Percentiles rank a stretch among this genome's conserved stretches.
Evolutionary conservation across 129 eudicot genomes (phyloP).

Genomic region (Escallonia herrerae): DNA sequence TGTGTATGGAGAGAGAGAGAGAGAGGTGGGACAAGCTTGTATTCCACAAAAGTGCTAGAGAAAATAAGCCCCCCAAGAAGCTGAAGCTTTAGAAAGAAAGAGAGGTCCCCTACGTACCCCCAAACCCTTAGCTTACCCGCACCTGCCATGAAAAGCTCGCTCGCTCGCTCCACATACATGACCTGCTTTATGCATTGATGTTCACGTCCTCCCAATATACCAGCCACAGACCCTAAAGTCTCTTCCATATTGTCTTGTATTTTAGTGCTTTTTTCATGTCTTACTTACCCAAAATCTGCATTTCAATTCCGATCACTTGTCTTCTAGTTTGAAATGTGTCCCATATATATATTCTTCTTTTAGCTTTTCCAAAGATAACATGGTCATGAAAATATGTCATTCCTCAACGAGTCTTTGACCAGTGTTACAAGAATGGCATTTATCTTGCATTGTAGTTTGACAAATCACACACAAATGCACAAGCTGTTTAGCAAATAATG

Average conservation of each 20-base stretch:
- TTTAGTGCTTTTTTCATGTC: conserved; percentile 21
- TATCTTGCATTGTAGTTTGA: no score
- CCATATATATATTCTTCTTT: neutral
- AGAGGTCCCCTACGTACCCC: conserved; percentile 16
- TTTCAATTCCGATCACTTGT: no score
- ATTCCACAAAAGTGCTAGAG: conserved; percentile 72
- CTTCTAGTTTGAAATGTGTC: neutral
- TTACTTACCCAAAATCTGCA: neutral
- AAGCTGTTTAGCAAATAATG: no score
- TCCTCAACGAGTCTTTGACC: neutral
- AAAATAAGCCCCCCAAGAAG: neutral
- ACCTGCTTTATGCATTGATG: conserved; percentile 30
- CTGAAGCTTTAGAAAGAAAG: conserved; percentile 1
- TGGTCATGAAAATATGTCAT: neutral
- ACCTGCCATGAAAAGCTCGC: conserved; percentile 14
- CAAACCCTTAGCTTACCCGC: neutral
- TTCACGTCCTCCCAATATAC: conserved; percentile 23
- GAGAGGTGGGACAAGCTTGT: conserved; percentile 58
- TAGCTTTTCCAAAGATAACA: neutral
- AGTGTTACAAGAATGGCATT: neutral
- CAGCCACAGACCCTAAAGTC: conserved; percentile 28
- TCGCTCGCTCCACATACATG: neutral
- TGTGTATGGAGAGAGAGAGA: conserved; percentile 1
- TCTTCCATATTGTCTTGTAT: conserved; percentile 16
- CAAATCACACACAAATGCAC: no score